Conservation (phyloP, 495 filamentous ascomycete species). For the Hyaloscypha variabilis region DNA sequence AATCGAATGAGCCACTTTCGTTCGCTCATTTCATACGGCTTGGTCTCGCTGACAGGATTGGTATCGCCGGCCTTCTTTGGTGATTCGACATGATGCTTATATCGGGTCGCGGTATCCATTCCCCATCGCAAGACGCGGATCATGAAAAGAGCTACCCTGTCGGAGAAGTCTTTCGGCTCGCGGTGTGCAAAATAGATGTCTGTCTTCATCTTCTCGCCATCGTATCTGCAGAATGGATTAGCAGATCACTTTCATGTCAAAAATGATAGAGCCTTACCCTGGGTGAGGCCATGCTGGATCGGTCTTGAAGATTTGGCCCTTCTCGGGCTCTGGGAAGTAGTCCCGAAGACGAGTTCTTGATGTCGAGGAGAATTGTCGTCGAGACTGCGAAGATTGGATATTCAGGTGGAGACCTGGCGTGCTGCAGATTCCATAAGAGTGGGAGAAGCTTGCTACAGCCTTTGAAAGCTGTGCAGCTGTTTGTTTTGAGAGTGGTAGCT, state of each 20-base stretch:
- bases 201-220: slow-evolving; percentile 61
- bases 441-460: slow-evolving; percentile 28
- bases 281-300: slow-evolving; percentile 71
- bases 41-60: slow-evolving; percentile 42
- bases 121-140: slow-evolving; percentile 67
- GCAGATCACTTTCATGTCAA: background rate
- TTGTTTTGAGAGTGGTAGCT: slow-evolving; percentile 23
- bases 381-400: slow-evolving; percentile 13
- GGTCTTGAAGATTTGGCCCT: slow-evolving; percentile 43
- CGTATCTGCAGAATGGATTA: slow-evolving; percentile 49
- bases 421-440: slow-evolving; percentile 20
- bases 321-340: slow-evolving; percentile 32
- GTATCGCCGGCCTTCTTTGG: slow-evolving; percentile 43
- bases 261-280: slow-evolving; percentile 39
- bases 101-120: slow-evolving; percentile 71
- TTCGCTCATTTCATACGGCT: slow-evolving; percentile 66
- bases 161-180: slow-evolving; percentile 65
- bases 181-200: slow-evolving; percentile 69
- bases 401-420: slow-evolving; percentile 23
- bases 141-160: slow-evolving; percentile 63
- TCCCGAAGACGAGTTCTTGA: slow-evolving; percentile 25
- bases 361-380: slow-evolving; percentile 32
- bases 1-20: slow-evolving; percentile 81
- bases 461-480: slow-evolving; percentile 29
- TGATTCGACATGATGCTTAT: slow-evolving; percentile 63